Evolutionary conservation across 768 basidiomycete genomes (phyloP).

Genomic region (Tricholomella constricta): DNA sequence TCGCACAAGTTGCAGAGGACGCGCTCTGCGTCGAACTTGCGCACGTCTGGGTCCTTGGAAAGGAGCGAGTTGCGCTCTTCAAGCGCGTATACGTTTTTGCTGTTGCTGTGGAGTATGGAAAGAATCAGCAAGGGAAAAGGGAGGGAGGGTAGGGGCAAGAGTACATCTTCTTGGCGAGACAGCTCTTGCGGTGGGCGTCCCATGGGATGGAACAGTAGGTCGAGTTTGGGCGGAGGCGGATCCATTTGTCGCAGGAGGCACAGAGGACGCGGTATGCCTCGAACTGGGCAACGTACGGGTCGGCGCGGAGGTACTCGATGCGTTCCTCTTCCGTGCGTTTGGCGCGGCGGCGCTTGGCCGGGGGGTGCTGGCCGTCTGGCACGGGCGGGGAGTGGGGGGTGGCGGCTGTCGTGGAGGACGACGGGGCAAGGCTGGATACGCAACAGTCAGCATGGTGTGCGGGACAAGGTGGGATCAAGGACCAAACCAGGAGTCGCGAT

Average conservation of each 20-base stretch:
- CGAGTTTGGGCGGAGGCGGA: conserved; percentile 81
- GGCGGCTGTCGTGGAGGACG: background rate
- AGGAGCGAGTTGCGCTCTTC: conserved; percentile 63
- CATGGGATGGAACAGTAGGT: conserved; percentile 89
- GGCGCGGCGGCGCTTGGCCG: conserved; percentile 66
- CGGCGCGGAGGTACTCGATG: conserved; percentile 66
- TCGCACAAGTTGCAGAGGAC: conserved; percentile 72
- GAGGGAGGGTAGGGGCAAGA: conserved; percentile 26
- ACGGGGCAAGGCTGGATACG: background rate
- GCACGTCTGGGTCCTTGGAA: conserved; percentile 66
- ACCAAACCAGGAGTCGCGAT: conserved; percentile 55
- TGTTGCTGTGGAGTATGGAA: conserved; percentile 27
- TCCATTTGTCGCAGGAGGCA: conserved; percentile 84
- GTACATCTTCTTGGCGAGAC: conserved; percentile 76
- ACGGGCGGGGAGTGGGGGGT: conserved; percentile 37
- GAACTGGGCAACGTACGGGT: conserved; percentile 79
- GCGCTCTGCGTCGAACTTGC: conserved; percentile 74
- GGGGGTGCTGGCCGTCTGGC: conserved; percentile 42
- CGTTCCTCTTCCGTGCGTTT: conserved; percentile 80
- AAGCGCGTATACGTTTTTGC: conserved; percentile 57
- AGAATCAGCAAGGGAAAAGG: conserved; percentile 9
- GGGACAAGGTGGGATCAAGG: too few relatives aligned
- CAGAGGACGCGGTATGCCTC: conserved; percentile 81
- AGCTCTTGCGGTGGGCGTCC: conserved; percentile 85
- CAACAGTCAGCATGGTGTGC: background rate